Conservation (phyloP, 495 filamentous ascomycete genomes). For the Penicillium bovifimosum region DNA sequence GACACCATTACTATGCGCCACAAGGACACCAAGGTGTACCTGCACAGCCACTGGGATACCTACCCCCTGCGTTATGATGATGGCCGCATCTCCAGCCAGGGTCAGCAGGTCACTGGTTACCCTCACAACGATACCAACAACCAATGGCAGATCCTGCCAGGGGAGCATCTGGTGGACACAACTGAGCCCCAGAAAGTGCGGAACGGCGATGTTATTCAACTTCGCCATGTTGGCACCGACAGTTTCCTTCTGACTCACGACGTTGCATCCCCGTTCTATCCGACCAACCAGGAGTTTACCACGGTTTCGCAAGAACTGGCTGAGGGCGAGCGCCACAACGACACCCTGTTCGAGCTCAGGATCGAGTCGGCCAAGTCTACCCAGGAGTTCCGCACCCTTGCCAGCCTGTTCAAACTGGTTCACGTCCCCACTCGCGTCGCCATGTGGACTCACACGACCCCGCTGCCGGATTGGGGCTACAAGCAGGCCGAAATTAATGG, state of each 20-base stretch:
- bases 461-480: constrained; percentile 92
- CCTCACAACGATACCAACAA: constrained; percentile 99
- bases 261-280: constrained; percentile 94
- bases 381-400: constrained; percentile 84
- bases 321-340: constrained; percentile 72
- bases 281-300: constrained; percentile 98
- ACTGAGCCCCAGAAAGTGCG: constrained; percentile 57
- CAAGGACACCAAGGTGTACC: constrained; percentile 94
- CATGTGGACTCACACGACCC: constrained; percentile 95
- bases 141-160: constrained; percentile 88
- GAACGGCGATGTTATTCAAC: constrained; percentile 82
- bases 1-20: constrained; percentile 84
- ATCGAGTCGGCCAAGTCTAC: constrained; percentile 78
- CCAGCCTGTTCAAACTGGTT: constrained; percentile 90
- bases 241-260: constrained; percentile 91
- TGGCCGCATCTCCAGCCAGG: constrained; percentile 93
- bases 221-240: constrained; percentile 83
- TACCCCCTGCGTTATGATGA: constrained; percentile 97
- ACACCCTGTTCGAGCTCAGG: constrained; percentile 88
- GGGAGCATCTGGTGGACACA: constrained; percentile 45
- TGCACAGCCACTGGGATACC: constrained; percentile 84
- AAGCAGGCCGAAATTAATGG: constrained; percentile 99
- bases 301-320: constrained; percentile 69
- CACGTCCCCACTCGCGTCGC: constrained; percentile 91
- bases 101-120: constrained; percentile 97